These are phyloP conservation scores for Leishmania arabica DNA, from an alignment of 208 protist genomes.

Conservation along the genomic window DNA sequence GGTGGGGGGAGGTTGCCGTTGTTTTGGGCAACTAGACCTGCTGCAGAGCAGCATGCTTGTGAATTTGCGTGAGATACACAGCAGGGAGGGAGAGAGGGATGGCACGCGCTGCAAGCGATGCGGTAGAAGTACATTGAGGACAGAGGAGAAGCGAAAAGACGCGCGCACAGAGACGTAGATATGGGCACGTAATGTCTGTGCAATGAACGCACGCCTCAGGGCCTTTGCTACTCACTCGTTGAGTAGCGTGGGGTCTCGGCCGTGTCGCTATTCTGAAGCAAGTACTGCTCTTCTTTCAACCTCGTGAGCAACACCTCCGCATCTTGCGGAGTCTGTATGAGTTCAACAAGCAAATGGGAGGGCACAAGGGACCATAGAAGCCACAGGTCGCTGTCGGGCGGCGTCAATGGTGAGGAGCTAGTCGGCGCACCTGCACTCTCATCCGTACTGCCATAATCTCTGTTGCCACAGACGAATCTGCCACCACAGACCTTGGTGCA, in stretches of 20 bases:
- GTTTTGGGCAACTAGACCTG: neutral
- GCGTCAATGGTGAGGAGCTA: neutral
- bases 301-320: constrained; percentile 30
- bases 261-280: neutral
- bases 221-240: neutral
- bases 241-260: neutral
- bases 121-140: neutral
- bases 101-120: neutral
- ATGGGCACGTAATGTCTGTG: neutral
- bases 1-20: neutral
- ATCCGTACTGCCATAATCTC: neutral
- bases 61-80: neutral
- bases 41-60: neutral
- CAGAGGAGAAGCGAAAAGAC: neutral
- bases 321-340: constrained; percentile 35
- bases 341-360: constrained; percentile 7
- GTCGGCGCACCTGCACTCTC: neutral
- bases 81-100: neutral
- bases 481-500: neutral
- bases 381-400: neutral
- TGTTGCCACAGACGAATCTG: neutral
- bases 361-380: constrained; percentile 30
- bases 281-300: constrained; percentile 29
- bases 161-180: neutral
- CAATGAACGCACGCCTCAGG: neutral